A percentile compares a stretch with the other conserved stretches of the same genome.
These are phyloP conservation scores for Anthoceros angustus DNA, from an alignment of 225 moss, liverwort and hornwort species.

Conservation along the genomic window DNA sequence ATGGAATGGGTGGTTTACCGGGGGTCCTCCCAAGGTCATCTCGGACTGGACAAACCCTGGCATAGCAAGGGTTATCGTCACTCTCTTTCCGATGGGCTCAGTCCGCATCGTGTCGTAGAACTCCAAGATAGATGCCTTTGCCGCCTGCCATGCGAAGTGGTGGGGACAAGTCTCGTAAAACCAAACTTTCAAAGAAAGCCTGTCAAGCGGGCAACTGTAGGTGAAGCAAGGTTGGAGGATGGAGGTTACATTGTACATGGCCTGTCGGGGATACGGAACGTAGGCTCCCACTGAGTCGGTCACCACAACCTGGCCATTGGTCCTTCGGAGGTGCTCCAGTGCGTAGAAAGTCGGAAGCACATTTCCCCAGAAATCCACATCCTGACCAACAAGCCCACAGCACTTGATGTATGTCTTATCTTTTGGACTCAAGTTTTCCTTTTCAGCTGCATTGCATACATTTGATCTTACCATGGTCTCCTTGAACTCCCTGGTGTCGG, in stretches of 20 bases:
- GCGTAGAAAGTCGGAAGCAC: conserved; percentile 23
- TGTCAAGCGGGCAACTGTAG: background rate
- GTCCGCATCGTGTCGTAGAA: conserved; percentile 32
- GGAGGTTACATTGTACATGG: conserved; percentile 27
- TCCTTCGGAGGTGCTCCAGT: conserved; percentile 24
- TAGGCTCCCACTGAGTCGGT: conserved; percentile 27
- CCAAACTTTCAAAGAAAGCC: no score
- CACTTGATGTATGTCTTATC: background rate
- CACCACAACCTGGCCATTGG: conserved; percentile 27
- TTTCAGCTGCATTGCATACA: background rate
- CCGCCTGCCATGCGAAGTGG: conserved; percentile 13
- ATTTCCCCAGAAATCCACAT: conserved; percentile 35
- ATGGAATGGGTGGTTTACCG: conserved; percentile 9
- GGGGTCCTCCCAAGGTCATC: conserved; percentile 17
- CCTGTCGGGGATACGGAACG: conserved; percentile 29
- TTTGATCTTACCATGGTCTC: conserved; percentile 18
- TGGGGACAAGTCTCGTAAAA: no score
- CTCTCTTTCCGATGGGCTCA: conserved; percentile 16
- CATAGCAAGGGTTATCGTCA: conserved; percentile 25
- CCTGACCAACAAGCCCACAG: conserved; percentile 11
- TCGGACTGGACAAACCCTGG: conserved; percentile 31
- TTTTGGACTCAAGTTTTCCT: background rate
- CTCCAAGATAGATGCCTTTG: conserved; percentile 28
- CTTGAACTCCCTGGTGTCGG: conserved; percentile 13
- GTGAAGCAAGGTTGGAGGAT: background rate